Evolutionary conservation across 2,329 filamentous ascomycete species (phyloP), one percentile per base, ranked within the genome.

Genomic region (Aspergillus fumigatiaffinis): DNA sequence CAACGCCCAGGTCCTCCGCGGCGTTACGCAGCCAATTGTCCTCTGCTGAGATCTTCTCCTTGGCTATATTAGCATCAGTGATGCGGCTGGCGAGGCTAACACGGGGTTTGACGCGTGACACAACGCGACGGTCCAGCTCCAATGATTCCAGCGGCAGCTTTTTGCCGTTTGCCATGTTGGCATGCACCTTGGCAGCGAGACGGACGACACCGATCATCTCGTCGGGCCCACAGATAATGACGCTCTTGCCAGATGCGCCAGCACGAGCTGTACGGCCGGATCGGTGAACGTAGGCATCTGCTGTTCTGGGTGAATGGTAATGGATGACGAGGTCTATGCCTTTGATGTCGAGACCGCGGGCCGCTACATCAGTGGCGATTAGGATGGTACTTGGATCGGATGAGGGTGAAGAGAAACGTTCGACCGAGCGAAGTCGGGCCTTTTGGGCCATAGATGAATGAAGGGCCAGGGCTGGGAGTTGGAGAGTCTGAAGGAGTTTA

Each of bases 361-460:
- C 92, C 2, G 93, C 93, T 26, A 97, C 92, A 71, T 97, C 93
- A 0, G 94, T 97, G 3, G 94, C 92, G 20, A 99, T 84, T 2
- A 97, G 84, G 49, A 97, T 89, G 1, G 87, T 84, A 66, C 73
- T 80, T 29, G 80, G 76, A 50, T 84, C 79, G 4, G 74, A 67
- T 0, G 76, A 72, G 0, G 85, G 79, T 2, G 84, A 84, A 1
- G 89, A 87, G 76, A 99, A 97, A 44, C 90, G 88, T 71, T 99
- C 94, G 2, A 99, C 84, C 1, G 91, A 93, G 42, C 93, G 87
- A n/a, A 97, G 81, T 48, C 94, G 91, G 3, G 94, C 92, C 74
- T 97, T 97, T 75, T 99, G 94, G 1, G 87, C 83, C 94, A 99
- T 97, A 62, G 92, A 89, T 0, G 92, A 97, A 75, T 99, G 94